Evolutionary conservation across 1,284 basidiomycete genomes (phyloP), one percentile per base, ranked within the genome.

Genomic region (Pseudozyma thailandica): DNA sequence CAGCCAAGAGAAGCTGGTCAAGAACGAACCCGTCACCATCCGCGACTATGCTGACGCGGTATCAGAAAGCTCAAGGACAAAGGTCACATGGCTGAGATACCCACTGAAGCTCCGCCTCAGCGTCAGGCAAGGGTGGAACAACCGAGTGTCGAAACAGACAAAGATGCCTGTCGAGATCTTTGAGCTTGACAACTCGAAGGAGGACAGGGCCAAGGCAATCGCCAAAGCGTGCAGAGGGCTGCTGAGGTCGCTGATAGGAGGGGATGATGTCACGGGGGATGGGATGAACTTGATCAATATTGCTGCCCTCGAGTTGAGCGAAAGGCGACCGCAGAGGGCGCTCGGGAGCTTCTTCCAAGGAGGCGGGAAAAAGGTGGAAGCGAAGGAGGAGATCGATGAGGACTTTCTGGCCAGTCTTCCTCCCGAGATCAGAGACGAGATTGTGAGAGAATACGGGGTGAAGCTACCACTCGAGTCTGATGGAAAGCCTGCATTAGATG

Each of bases 111-210:
- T 80, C 13, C 53, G 78, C 10, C 58, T 80, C 18, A 63, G 64
- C 23, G 61, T 75, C 2, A 56, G 72, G 2, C 69, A 70, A 42
- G 72, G 72, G 10, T 70, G 72, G 74, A 61, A 27, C 28, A 71
- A 68, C 38, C 45, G 78, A 7, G 50, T 72, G 3, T 72, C 69
- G 30, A 75, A 68, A 41, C 68, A 71, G 53, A 62, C 70, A 9
- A 45, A 52, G 43, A 77, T 80, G 73, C 75, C 78, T 1, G 71
- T 80, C 20, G 74, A 75, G 44, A 52, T 80, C 12, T 80, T 78
- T 31, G 75, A 77, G 25, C 30, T 70, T 13, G 41, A 56, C 4
- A 44, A 58, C 10, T 26, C 52, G 0, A 50, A 49, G 16, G 45
- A 48, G n/a, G 38, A 50, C 2, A 47, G 75, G 35, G 64, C 69